These are phyloP conservation scores for Oxyria digyna DNA, from an alignment of 148 eudicot species.

Conservation along the genomic window DNA sequence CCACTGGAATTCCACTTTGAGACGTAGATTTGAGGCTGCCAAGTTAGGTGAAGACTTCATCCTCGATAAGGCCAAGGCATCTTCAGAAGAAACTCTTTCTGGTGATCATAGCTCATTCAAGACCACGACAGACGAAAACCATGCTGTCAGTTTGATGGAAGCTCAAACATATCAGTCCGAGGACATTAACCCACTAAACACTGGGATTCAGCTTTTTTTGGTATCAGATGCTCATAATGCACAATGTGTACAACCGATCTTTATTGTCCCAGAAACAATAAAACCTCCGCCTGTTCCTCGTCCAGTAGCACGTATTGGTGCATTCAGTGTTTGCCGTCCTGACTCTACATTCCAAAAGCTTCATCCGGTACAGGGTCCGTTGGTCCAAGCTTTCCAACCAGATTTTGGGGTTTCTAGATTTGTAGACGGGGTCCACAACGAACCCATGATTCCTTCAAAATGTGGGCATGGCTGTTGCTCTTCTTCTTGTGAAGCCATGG, in stretches of 20 bases:
- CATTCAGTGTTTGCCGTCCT: slow-evolving; percentile 42
- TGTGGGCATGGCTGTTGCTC: slow-evolving; percentile 77
- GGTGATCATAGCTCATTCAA: slow-evolving; percentile 34
- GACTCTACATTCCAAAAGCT: slow-evolving; percentile 15
- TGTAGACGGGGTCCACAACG: slow-evolving; percentile 34
- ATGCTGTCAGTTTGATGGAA: slow-evolving; percentile 10
- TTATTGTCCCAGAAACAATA: slow-evolving; percentile 15
- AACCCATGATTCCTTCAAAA: slow-evolving; percentile 37
- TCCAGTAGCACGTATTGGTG: slow-evolving; percentile 64
- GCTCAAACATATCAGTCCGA: slow-evolving; percentile 16
- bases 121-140: slow-evolving; percentile 18
- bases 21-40: slow-evolving; percentile 29
- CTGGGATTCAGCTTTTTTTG: neutral
- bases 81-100: slow-evolving; percentile 59
- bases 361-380: slow-evolving; percentile 34
- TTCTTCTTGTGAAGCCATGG: slow-evolving; percentile 9
- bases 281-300: slow-evolving; percentile 27
- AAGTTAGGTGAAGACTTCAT: slow-evolving; percentile 21
- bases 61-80: slow-evolving; percentile 34
- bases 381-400: slow-evolving; percentile 43
- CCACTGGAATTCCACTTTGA: slow-evolving; percentile 82
- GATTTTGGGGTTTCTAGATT: slow-evolving; percentile 33
- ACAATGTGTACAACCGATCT: slow-evolving; percentile 7
- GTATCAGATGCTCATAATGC: neutral
- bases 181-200: slow-evolving; percentile 7